A percentile compares a stretch with the other conserved stretches of the same genome.
Conservation (phyloP, 2,329 filamentous ascomycete genomes). For the Nothophoma quercina region DNA sequence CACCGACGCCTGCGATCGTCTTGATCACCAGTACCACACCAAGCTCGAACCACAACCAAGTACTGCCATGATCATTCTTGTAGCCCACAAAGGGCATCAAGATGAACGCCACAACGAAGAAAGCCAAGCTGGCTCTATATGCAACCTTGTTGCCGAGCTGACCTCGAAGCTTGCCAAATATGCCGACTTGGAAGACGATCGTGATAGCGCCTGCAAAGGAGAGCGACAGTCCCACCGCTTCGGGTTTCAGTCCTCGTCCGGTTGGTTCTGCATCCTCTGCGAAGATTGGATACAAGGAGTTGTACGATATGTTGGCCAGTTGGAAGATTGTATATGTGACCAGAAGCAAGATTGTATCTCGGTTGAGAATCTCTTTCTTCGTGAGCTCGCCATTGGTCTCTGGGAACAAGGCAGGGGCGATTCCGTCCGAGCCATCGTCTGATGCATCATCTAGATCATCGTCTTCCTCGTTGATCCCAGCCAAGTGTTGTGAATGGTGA, state of each 20-base stretch:
- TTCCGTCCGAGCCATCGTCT: conserved; percentile 52
- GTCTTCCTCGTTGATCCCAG: conserved; percentile 50
- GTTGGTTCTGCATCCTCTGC: conserved; percentile 76
- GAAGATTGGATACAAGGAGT: conserved; percentile 94
- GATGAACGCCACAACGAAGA: conserved; percentile 82
- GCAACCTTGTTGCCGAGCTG: conserved; percentile 85
- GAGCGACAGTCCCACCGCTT: conserved; percentile 83
- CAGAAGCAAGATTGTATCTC: conserved; percentile 82
- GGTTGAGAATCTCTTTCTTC: conserved; percentile 71
- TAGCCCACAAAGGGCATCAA: conserved; percentile 92
- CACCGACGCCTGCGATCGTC: conserved; percentile 88
- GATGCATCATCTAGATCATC: conserved; percentile 50
- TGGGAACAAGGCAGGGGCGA: conserved; percentile 52
- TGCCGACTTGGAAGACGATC: conserved; percentile 86
- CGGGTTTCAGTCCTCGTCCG: conserved; percentile 76
- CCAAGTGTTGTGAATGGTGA: conserved; percentile 41
- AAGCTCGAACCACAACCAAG: conserved; percentile 82
- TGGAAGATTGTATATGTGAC: conserved; percentile 92
- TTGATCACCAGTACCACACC: conserved; percentile 83
- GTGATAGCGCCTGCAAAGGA: conserved; percentile 85
- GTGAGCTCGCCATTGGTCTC: conserved; percentile 55
- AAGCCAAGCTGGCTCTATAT: conserved; percentile 79
- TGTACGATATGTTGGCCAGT: conserved; percentile 92
- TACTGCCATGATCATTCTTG: conserved; percentile 64
- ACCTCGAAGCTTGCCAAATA: conserved; percentile 81